Evolutionary conservation across 208 protist species (phyloP), one percentile per base, ranked within the genome.

Genomic region (Acanthamoeba divionensis): DNA sequence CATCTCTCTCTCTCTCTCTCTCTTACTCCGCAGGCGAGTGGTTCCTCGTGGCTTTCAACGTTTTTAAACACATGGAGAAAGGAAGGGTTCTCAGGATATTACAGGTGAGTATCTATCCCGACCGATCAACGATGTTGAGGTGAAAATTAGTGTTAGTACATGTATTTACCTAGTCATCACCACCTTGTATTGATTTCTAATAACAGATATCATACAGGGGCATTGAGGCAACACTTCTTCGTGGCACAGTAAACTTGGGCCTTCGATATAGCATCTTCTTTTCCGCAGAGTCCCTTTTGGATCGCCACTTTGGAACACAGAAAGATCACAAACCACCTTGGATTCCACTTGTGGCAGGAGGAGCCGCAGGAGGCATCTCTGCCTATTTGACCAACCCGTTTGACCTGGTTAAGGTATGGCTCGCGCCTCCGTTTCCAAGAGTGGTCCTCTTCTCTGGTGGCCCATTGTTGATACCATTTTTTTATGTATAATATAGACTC

Each of bases 311-410:
- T 12, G 9, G 33, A 80, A 13, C 69, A 54, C 62, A 60, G 12
- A 26, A 80, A 52, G 12, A 54, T 24, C 13, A 10, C 15, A 60
- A 60, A 24, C 69, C 26, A 10, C 15, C 33, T 55, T 80, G 69
- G 69, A 12, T 54, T 12, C 41, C 69, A 55, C 26, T 80, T 60
- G 69, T 54, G 12, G 12, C 69, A 12, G 69, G 69, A 21, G 69
- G 41, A 12, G 9, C 54, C 8, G 69, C 69, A 9, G 69, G 69
- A 13, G 69, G 41, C 21, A 24, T 80, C 54, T 54, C 33, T 10
- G 69, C 69, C 10, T 80, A 80, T 24, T 55, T 80, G 15, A 80
- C 69, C 69, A 80, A 80, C 54, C 69, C 69, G 24, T 54, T 80
- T 12, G 69, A 80, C 31, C 69, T 80, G 13, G 29, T 80, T 26